Evolutionary conservation across 441 rosid genomes (phyloP).

Genomic region (Aquilaria agallochum): DNA sequence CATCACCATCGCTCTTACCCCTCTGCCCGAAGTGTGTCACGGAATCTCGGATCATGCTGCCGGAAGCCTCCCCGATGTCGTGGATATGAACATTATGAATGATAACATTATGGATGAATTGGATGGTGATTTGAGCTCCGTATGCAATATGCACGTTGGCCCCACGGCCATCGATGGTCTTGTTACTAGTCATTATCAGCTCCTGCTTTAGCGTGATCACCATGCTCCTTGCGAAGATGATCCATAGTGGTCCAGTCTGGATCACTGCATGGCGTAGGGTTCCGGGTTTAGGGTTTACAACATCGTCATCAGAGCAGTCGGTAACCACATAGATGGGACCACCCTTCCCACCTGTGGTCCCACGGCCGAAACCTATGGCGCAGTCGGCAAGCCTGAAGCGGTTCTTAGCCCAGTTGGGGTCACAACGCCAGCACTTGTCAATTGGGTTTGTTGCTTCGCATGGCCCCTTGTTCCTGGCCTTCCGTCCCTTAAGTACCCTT

Average conservation of each 20-base stretch:
- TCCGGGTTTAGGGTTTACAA: slow-evolving; percentile 35
- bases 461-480: slow-evolving; percentile 20
- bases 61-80: slow-evolving; percentile 17
- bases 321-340: slow-evolving; percentile 37
- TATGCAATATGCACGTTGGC: slow-evolving; percentile 32
- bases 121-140: slow-evolving; percentile 45
- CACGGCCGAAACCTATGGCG: slow-evolving; percentile 40
- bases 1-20: slow-evolving; percentile 49
- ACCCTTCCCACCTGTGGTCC: slow-evolving; percentile 29
- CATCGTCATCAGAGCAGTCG: slow-evolving; percentile 25
- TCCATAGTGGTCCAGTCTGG: slow-evolving; percentile 41
- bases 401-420: slow-evolving; percentile 30
- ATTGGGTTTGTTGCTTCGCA: slow-evolving; percentile 43
- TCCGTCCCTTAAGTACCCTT: slow-evolving; percentile 19
- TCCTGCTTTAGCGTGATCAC: slow-evolving; percentile 34
- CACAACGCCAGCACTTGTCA: slow-evolving; percentile 49
- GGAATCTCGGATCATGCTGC: slow-evolving; percentile 47
- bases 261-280: slow-evolving; percentile 44
- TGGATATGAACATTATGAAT: slow-evolving; percentile 46
- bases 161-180: slow-evolving; percentile 59
- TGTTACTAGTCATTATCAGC: slow-evolving; percentile 32
- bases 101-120: slow-evolving; percentile 34
- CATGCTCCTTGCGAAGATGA: slow-evolving; percentile 33
- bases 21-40: slow-evolving; percentile 34
- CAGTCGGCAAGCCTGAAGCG: slow-evolving; percentile 32